Conservation (phyloP, 805 yeast genomes). For the Ogataea wickerhamii region DNA sequence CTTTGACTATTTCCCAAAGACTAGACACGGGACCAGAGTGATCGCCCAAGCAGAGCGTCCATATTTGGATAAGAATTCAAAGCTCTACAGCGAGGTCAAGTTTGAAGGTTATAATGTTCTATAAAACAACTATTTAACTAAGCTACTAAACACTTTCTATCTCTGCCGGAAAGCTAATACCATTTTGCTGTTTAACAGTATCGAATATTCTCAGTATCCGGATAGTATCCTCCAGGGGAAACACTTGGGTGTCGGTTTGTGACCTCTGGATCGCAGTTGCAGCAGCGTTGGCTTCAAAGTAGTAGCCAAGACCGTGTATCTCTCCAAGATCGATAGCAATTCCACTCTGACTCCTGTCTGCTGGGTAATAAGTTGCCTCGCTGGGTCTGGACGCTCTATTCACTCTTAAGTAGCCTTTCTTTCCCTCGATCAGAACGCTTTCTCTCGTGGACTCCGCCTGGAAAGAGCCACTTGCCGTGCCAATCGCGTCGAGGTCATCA, state of each 20-base stretch:
- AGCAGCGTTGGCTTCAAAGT: slow-evolving; percentile 52
- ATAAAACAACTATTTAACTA: too few species aligned
- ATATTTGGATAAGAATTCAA: slow-evolving; percentile 42
- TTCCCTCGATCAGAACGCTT: slow-evolving; percentile 21
- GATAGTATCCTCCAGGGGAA: slow-evolving; percentile 43
- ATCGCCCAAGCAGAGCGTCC: slow-evolving; percentile 51
- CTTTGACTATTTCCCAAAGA: slow-evolving; percentile 36
- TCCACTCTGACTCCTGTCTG: slow-evolving; percentile 21
- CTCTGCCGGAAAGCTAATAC: too few species aligned
- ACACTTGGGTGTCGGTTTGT: slow-evolving; percentile 29
- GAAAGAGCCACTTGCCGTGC: slow-evolving; percentile 32
- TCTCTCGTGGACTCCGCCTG: slow-evolving; percentile 4
- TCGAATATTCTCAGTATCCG: slow-evolving; percentile 46
- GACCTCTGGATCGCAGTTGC: slow-evolving; percentile 43
- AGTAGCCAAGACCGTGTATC: slow-evolving; percentile 42
- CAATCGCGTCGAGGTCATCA: slow-evolving; percentile 36
- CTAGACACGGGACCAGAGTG: slow-evolving; percentile 49
- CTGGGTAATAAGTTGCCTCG: slow-evolving; percentile 26
- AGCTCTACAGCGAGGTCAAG: slow-evolving; percentile 42
- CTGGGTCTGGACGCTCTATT: slow-evolving; percentile 22
- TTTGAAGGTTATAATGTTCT: too few species aligned
- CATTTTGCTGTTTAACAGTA: too few species aligned
- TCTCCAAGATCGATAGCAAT: slow-evolving; percentile 26
- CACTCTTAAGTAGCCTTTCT: slow-evolving; percentile 15
- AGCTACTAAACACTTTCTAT: too few species aligned